A percentile compares a stretch with the other conserved stretches of the same genome.
Evolutionary conservation across 208 protist genomes (phyloP).

Genomic region (Herpetomonas samuelpessoai): DNA sequence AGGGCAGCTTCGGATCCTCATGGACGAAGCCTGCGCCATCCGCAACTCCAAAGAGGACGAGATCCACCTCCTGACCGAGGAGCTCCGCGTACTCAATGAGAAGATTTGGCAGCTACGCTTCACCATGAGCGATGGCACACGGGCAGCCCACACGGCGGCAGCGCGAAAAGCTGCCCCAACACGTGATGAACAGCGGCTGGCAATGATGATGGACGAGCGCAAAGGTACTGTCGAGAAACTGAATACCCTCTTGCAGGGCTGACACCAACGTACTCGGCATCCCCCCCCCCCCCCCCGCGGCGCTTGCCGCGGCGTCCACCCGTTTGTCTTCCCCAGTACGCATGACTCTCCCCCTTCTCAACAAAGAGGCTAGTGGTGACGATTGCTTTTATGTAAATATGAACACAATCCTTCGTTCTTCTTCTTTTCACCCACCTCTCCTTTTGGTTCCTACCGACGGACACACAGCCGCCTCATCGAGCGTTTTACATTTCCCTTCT

Average conservation of each 20-base stretch:
- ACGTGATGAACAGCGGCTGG: conserved; percentile 20
- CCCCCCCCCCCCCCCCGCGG: too few relatives aligned
- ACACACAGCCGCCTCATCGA: too few relatives aligned
- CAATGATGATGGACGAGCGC: conserved; percentile 38
- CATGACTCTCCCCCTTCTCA: too few relatives aligned
- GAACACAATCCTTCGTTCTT: not conserved
- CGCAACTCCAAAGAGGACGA: conserved; percentile 63
- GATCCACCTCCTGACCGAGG: conserved; percentile 70
- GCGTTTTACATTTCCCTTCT: too few relatives aligned
- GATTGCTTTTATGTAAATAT: not conserved
- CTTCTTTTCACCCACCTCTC: too few relatives aligned
- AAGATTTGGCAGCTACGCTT: conserved; percentile 79
- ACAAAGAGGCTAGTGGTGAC: too few relatives aligned
- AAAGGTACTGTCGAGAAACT: conserved; percentile 46
- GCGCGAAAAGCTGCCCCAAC: not conserved
- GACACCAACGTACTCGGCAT: not conserved
- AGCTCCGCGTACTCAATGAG: conserved; percentile 69
- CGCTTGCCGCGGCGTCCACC: too few relatives aligned
- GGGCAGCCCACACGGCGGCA: not conserved
- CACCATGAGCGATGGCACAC: conserved; percentile 13
- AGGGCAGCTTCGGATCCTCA: conserved; percentile 41
- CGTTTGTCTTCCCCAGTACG: not conserved
- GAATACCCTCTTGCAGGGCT: conserved; percentile 24
- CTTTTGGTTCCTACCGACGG: too few relatives aligned
- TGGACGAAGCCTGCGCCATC: conserved; percentile 55